Base-by-base conservation (phyloP, 768 basidiomycete genomes). In the Gymnopilus dilepis region DNA sequence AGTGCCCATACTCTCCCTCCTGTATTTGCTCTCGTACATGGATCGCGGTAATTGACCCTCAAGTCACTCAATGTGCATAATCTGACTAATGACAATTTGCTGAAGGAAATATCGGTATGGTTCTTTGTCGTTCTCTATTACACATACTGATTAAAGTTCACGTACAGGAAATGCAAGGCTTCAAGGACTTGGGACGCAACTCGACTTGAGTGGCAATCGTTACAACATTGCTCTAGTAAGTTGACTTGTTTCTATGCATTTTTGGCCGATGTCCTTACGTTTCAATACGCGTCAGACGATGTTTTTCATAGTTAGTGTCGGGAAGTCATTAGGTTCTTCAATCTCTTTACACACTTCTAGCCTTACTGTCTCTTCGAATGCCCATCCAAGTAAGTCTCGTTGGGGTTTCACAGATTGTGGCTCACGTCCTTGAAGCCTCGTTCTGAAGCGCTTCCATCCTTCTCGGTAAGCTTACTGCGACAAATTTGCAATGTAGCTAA, bases 321-420 rank as follows among this genome's bases (percentile, higher is more conserved):
- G 33, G 21, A 54, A 13, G 12, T 19, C 28, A 19, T n/a, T 17
- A 17, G 59, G n/a, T n/a, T n/a, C n/a, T 13, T 19, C 6, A 13
- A 26, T 19, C 53, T 55, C 24, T 9, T 37, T 22, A 50, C 24
- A 30, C 59, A 52, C 37, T 42, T 3, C 28, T 62, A 84, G 85
- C 84, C 83, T 7, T 86, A 84, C 62, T 86, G 85, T 67, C 76
- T 84, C 43, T 88, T 87, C 59, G 89, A 91, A 74, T 87, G 84
- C 59, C 89, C 89, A 0, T 82, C 87, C 24, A 92, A 91, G 88
- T 89, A 61, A 42, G 78, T n/a, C n/a, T n/a, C n/a, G n/a, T n/a
- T n/a, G n/a, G n/a, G 30, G 19, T 15, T 19, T 6, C 26, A 38
- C 37, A 31, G 7, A 28, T 19, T 19, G 58, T 48, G 54, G 66